phyloP scores from a whole-genome alignment of 164 flowering plant species.

The Umbilicus rupestris region DNA sequence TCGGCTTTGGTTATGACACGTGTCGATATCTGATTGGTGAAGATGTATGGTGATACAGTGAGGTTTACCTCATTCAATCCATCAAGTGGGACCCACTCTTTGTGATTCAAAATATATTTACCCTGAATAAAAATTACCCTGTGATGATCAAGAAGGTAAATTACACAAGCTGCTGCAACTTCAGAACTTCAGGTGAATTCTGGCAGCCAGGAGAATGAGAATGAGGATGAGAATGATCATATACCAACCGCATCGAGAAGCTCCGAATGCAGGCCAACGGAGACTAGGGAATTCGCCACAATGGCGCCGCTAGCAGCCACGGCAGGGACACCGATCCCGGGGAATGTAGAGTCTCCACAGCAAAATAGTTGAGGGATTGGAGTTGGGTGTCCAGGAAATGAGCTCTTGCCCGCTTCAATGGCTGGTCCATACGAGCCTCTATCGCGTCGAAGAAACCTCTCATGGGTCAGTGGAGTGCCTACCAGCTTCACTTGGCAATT shows the following conservation, averaged over 20 bases:
- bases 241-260: constrained; percentile 82
- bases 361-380: constrained; percentile 73
- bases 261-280: constrained; percentile 67
- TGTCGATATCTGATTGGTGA: no score
- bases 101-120: no score
- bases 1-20: no score
- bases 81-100: no score
- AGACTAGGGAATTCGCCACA: constrained; percentile 85
- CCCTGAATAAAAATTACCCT: no score
- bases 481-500: constrained; percentile 85
- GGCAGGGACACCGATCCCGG: constrained; percentile 96
- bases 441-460: constrained; percentile 75
- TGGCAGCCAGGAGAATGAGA: background rate
- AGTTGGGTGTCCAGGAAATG: constrained; percentile 84
- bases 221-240: constrained; percentile 11
- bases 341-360: constrained; percentile 96
- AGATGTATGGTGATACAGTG: no score
- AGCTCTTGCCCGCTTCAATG: constrained; percentile 63
- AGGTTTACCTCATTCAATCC: no score
- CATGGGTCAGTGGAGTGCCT: constrained; percentile 86
- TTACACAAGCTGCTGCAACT: no score
- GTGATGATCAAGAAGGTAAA: no score
- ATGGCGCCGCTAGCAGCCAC: constrained; percentile 99
- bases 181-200: no score
- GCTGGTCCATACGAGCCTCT: constrained; percentile 97